Evolutionary conservation across 208 protist genomes (phyloP), one percentile per base, ranked within the genome.

Genomic region (Crithidia expoeki): DNA sequence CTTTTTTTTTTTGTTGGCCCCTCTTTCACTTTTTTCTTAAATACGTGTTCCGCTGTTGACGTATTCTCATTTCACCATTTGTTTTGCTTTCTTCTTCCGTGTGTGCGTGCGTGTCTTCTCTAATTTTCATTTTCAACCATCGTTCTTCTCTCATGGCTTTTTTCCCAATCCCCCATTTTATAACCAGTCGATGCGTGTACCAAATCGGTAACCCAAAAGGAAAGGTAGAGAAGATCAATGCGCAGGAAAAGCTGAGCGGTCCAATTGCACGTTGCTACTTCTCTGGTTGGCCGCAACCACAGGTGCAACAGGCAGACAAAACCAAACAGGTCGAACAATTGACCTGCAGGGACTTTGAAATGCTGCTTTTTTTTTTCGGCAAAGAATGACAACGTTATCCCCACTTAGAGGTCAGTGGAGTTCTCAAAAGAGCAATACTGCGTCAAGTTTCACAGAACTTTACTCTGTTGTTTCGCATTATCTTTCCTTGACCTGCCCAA

Each of bases 1-100:
- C 57, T 72, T 62, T 72, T 63, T 63, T 72, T 62, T 14, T 14
- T 44, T 17, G 38, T 44, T 44, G 38, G 10, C 38, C 38, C 38
- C 14, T 7, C 10, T 44, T 44, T 44, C 10, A 44, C 38, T 14
- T 44, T 44, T 14, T 44, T n/a, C n/a, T n/a, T n/a, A n/a, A n/a
- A n/a, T n/a, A n/a, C n/a, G 38, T 44, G 38, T 44, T 44, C 7
- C 38, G 38, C 14, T 44, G n/a, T n/a, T n/a, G n/a, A n/a, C n/a
- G n/a, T 44, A 14, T 44, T 44, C 38, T 44, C 38, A 17, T 44
- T 44, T 44, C 38, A 44, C 14, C 10, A 17, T 7, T 17, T 44
- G 38, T 44, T 44, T 44, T 44, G 38, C 38, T 11, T 25, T 16
- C 9, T 33, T 19, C 28, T 16, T 51, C 38, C 14, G 14, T 14